A percentile compares a stretch with the other conserved stretches of the same genome.
phyloP scores from a whole-genome alignment of 1,139 yeast species.

The Suhomyces guaymorum region DNA sequence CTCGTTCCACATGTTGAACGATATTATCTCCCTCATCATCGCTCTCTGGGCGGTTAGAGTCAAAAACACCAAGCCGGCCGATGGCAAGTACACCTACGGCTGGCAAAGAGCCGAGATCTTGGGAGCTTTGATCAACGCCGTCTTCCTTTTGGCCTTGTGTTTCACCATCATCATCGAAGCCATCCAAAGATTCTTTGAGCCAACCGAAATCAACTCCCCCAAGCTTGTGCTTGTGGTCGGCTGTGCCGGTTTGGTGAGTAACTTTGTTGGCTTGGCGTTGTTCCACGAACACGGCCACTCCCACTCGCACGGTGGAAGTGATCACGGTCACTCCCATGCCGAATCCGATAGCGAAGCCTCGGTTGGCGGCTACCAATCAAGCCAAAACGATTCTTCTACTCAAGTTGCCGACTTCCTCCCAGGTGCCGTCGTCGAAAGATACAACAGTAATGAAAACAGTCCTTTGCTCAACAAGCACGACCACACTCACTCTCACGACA shows the following conservation, averaged over 20 bases:
- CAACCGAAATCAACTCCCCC: constrained; percentile 79
- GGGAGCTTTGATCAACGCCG: constrained; percentile 93
- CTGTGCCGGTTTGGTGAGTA: constrained; percentile 75
- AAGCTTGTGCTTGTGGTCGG: constrained; percentile 81
- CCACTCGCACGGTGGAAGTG: constrained; percentile 38
- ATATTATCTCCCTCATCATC: constrained; percentile 82
- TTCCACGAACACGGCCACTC: constrained; percentile 90
- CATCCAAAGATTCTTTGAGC: constrained; percentile 80
- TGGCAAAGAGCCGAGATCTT: constrained; percentile 96
- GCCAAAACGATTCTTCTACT: constrained; percentile 24
- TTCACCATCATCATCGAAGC: constrained; percentile 93
- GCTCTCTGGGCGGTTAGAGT: constrained; percentile 97
- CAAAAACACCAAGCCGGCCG: constrained; percentile 79
- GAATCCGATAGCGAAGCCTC: constrained; percentile 31
- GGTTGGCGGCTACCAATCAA: constrained; percentile 10
- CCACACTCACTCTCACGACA: constrained; percentile 19
- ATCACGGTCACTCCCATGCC: constrained; percentile 11
- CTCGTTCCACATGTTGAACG: constrained; percentile 96
- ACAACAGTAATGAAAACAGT: constrained; percentile 14
- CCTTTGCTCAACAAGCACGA: constrained; percentile 8
- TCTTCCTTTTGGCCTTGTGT: constrained; percentile 86
- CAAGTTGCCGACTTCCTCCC: constrained; percentile 41
- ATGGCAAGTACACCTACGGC: constrained; percentile 88
- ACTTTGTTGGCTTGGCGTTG: constrained; percentile 76
- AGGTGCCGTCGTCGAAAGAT: constrained; percentile 38